Evolutionary conservation across 2,329 filamentous ascomycete species (phyloP), one percentile per base, ranked within the genome.

Genomic region (Ophiostoma triangulosporum): DNA sequence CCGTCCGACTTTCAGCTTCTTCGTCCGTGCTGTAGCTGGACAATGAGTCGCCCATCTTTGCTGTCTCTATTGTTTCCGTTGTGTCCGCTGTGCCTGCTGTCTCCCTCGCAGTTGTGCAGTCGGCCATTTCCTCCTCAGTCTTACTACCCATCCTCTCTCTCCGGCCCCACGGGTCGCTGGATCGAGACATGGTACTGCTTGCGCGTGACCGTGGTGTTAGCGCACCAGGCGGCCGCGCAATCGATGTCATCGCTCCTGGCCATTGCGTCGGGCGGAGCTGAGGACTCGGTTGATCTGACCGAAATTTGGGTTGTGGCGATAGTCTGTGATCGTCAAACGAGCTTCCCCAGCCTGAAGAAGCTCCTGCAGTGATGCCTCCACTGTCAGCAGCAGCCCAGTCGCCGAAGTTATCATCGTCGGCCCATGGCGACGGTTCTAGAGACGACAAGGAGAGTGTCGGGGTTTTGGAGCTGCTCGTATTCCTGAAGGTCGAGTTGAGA

Each of bases 381-480:
- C 27, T 12, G 24, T 38, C 65, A 1, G 63, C 57, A 4, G 64
- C 49, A 2, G 65, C 54, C 71, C 71, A 73, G 51, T 67, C 67
- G 20, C 67, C 66, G 53, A 68, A 64, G 48, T 66, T 65, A n/a
- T 66, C 65, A 17, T 70, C 64, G 32, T 69, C 67, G 20, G 64
- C 65, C 72, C 72, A 74, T 17, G 70, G 69, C 9, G 70, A 72
- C 15, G 65, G 63, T 11, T 53, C 50, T 17, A 53, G 20, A 3
- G 56, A 26, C 2, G 51, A 48, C 17, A 55, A 48, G 58, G 60
- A 20, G 58, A 53, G 26, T 57, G 57, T 17, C 61, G 59, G n/a
- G 61, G 61, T 20, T 63, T 54, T 24, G 61, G 60, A 53, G 65
- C 59, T 32, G 63, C 62, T 14, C 15, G 3, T 36, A 14, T 36